Base-by-base conservation (phyloP, 352 stramenopile species). In the Globisporangium cederbergense region DNA sequence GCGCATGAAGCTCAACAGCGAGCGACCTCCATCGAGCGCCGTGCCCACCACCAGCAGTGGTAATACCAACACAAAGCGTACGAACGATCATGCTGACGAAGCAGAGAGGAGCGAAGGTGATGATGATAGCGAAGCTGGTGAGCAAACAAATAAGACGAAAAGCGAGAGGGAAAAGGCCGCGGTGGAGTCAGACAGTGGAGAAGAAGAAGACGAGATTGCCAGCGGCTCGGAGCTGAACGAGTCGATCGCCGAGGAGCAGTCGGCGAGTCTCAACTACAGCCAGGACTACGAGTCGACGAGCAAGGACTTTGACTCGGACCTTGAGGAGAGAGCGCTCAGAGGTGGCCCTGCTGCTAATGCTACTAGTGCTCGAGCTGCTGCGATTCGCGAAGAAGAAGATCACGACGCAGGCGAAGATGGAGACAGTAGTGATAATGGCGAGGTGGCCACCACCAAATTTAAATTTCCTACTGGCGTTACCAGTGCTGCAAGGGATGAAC, bases 221-320 rank as follows among this genome's bases (percentile, higher is more conserved):
- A 90, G 79, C 64, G 77, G 58, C 6, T 91, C 80, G 0, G 82
- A 89, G 47, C 50, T 86, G 9, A 79, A 78, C 30, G 77, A 89
- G 51, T 90, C 81, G 20, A 75, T 85, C 18, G 74, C 64, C 4
- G 65, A 72, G 1, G 74, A 81, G 16, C 67, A 66, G 18, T 69
- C 70, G 0, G 53, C 61, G 49, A 76, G 66, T 32, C 11, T 65
- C 20, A 62, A 40, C 55, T 61, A 64, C 38, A 63, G 67, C 32
- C 71, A 83, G 52, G 57, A 65, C 9, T 70, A 74, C 16, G 61
- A 81, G 43, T 66, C 75, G 8, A 67, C 34, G 18, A 60, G 68
- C 49, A 73, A 75, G 60, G 55, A 65, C 14, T 69, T 73, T 8
- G 61, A 81, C 8, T 60, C 40, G 3, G 60, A 54, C 20, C 13